Conservation (phyloP, 2,329 filamentous ascomycete species). For the Fusarium equiseti region DNA sequence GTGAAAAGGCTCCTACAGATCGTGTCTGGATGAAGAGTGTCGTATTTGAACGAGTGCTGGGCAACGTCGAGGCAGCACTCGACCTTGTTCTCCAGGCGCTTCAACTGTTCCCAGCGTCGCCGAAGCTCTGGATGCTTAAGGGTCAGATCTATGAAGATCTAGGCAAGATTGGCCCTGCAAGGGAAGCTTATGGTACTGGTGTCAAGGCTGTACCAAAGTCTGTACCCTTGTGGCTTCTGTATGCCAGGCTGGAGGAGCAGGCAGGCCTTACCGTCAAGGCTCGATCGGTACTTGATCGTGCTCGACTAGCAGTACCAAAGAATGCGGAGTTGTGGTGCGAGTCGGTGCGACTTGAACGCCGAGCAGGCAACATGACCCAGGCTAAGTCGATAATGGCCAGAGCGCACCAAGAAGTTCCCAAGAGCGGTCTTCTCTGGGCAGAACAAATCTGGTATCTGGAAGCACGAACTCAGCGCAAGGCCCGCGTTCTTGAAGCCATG, state of each 20-base stretch:
- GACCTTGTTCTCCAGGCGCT: constrained; percentile 89
- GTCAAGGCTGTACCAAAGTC: constrained; percentile 88
- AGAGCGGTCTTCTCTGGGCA: constrained; percentile 87
- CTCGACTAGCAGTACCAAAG: constrained; percentile 87
- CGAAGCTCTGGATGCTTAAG: constrained; percentile 99
- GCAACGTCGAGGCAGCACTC: constrained; percentile 82
- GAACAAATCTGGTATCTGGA: constrained; percentile 98
- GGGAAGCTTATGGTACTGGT: constrained; percentile 89
- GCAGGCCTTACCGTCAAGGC: constrained; percentile 89
- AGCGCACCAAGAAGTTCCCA: constrained; percentile 90
- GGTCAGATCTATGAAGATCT: constrained; percentile 95
- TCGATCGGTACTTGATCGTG: constrained; percentile 91
- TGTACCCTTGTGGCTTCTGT: constrained; percentile 89
- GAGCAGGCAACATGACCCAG: constrained; percentile 84
- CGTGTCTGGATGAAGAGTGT: constrained; percentile 98
- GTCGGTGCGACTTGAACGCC: constrained; percentile 90
- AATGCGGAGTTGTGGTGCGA: constrained; percentile 89
- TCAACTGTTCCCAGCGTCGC: constrained; percentile 83
- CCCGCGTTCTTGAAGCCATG: constrained; percentile 91
- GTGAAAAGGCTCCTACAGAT: constrained; percentile 91
- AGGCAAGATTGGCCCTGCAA: constrained; percentile 82
- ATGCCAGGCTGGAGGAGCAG: constrained; percentile 87
- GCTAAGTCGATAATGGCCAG: constrained; percentile 94
- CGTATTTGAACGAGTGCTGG: constrained; percentile 88
- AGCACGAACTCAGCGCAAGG: constrained; percentile 89